phyloP scores from a whole-genome alignment of 768 basidiomycete species.

The Lentinula edodes region DNA sequence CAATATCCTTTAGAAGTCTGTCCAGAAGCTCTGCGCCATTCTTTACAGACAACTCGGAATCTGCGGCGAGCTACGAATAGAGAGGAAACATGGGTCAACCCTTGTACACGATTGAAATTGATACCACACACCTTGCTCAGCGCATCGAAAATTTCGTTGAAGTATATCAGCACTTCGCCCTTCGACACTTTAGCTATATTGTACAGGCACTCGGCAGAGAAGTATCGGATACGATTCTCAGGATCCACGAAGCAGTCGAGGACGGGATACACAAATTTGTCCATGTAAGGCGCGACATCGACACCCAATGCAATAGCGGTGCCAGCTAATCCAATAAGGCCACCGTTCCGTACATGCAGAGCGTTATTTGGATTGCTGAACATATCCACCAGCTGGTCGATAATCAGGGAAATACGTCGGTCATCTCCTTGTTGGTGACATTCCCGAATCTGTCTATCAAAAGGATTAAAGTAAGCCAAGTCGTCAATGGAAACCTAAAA shows the following conservation, averaged over 20 bases:
- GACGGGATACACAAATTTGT: conserved; percentile 84
- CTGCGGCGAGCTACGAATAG: conserved; percentile 76
- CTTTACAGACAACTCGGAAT: conserved; percentile 94
- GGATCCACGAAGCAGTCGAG: conserved; percentile 90
- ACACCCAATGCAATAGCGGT: conserved; percentile 96
- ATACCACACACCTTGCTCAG: conserved; percentile 78
- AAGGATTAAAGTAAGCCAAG: conserved; percentile 2
- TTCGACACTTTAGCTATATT: conserved; percentile 98
- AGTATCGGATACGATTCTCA: conserved; percentile 94
- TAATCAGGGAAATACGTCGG: conserved; percentile 76
- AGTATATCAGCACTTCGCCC: conserved; percentile 93
- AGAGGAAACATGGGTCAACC: conserved; percentile 7
- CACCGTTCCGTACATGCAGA: conserved; percentile 88
- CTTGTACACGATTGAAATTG: neutral
- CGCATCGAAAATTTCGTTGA: conserved; percentile 97
- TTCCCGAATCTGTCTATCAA: conserved; percentile 73
- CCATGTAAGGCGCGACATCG: conserved; percentile 91
- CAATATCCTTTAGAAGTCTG: conserved; percentile 95
- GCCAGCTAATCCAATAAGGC: conserved; percentile 92
- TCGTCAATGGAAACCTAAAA: neutral
- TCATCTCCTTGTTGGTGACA: conserved; percentile 79
- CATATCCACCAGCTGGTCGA: conserved; percentile 94
- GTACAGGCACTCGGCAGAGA: conserved; percentile 96
- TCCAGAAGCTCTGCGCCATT: conserved; percentile 97
- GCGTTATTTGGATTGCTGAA: conserved; percentile 80